These are phyloP conservation scores for Eremothecium gossypii DNA, from an alignment of 1,139 yeast genomes.

Conservation along the genomic window DNA sequence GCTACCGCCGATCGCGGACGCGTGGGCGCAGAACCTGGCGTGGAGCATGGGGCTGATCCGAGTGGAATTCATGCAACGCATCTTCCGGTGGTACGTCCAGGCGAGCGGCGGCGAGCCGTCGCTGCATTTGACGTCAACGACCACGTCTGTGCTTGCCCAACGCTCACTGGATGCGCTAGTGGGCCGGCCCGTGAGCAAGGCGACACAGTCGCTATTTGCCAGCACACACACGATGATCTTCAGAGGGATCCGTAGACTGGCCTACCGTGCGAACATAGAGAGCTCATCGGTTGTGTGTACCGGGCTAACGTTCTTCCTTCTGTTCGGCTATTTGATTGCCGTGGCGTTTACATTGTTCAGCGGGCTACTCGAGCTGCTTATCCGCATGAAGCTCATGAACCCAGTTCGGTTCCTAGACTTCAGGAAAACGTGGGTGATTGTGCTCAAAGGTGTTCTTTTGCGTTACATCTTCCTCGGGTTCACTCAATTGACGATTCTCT, in stretches of 20 bases:
- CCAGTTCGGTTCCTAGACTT: constrained; percentile 41
- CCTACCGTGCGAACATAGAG: constrained; percentile 58
- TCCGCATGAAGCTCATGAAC: constrained; percentile 37
- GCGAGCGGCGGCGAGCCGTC: constrained; percentile 70
- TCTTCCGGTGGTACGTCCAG: constrained; percentile 74
- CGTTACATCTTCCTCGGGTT: constrained; percentile 69
- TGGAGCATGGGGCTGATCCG: constrained; percentile 81
- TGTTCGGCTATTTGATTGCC: constrained; percentile 58
- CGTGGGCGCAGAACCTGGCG: constrained; percentile 75
- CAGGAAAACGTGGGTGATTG: constrained; percentile 43
- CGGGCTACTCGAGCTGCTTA: constrained; percentile 40
- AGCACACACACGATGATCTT: constrained; percentile 45
- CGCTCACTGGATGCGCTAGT: constrained; percentile 39
- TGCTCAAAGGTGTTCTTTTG: constrained; percentile 58
- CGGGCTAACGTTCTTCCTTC: constrained; percentile 63
- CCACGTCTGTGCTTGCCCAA: constrained; percentile 58
- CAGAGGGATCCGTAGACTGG: constrained; percentile 70
- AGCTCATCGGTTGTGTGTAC: constrained; percentile 66
- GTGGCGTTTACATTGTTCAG: constrained; percentile 41
- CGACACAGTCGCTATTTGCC: constrained; percentile 33
- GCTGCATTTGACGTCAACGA: constrained; percentile 46
- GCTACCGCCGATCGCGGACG: constrained; percentile 69
- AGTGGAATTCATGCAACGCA: constrained; percentile 60
- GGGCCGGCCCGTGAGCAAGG: constrained; percentile 17
- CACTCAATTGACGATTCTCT: constrained; percentile 57